phyloP scores from a whole-genome alignment of 2,329 filamentous ascomycete species.

The Dactylellina sp. region DNA sequence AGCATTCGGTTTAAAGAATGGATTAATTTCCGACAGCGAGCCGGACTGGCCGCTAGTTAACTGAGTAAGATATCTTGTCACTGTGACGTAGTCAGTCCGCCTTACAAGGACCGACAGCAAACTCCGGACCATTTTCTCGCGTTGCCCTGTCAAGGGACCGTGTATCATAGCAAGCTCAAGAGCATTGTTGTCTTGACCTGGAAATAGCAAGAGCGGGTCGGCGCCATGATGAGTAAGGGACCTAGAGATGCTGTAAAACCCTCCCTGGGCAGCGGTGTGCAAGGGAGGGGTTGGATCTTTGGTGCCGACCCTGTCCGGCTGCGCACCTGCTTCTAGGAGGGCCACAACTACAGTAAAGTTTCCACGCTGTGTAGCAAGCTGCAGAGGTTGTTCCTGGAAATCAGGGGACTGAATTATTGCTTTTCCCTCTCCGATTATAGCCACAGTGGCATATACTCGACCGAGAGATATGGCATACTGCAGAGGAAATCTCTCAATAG shows the following conservation, averaged over 20 bases:
- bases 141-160: background rate
- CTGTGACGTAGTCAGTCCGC: background rate
- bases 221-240: conserved; percentile 14
- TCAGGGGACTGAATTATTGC: conserved; percentile 6
- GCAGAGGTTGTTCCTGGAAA: conserved; percentile 22
- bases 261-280: background rate
- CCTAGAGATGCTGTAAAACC: background rate
- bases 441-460: conserved; percentile 16
- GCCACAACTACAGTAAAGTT: conserved; percentile 4
- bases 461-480: conserved; percentile 4
- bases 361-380: background rate
- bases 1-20: background rate
- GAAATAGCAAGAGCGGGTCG: conserved; percentile 1
- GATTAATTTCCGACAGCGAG: background rate
- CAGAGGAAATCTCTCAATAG: conserved; percentile 4
- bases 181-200: background rate
- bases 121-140: conserved; percentile 7
- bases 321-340: conserved; percentile 22
- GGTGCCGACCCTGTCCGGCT: conserved; percentile 4
- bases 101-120: conserved; percentile 7
- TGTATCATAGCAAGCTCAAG: conserved; percentile 11
- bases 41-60: background rate
- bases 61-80: background rate
- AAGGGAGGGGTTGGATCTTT: background rate
- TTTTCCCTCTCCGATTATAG: conserved; percentile 32